Evolutionary conservation across 2,329 filamentous ascomycete species (phyloP).

Genomic region (Exophiala sp.): DNA sequence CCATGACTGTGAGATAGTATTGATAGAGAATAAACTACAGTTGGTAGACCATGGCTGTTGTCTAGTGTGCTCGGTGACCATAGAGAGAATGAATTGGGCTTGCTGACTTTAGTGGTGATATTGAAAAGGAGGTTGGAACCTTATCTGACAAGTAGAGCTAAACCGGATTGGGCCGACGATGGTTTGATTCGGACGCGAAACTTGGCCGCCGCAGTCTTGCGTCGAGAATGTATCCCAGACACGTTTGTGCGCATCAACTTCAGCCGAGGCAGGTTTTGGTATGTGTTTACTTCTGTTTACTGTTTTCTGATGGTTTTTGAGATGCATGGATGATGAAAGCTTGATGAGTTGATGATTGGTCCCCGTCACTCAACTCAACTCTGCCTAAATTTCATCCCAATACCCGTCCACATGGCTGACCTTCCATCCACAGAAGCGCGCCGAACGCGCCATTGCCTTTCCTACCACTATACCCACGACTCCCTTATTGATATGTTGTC

Average conservation of each 20-base stretch:
- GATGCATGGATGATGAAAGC: background rate
- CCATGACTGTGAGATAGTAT: too few species aligned
- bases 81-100: background rate
- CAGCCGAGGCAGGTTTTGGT: slow-evolving; percentile 19
- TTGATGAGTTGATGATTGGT: slow-evolving; percentile 3
- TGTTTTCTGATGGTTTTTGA: background rate
- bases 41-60: background rate
- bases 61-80: background rate
- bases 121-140: background rate
- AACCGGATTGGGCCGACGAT: slow-evolving; percentile 7
- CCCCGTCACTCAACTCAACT: slow-evolving; percentile 4
- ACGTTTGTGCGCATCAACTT: slow-evolving; percentile 19
- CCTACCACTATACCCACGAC: background rate
- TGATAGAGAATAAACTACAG: background rate
- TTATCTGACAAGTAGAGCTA: slow-evolving; percentile 3
- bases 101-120: background rate
- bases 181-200: slow-evolving; percentile 13
- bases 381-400: slow-evolving; percentile 6
- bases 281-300: slow-evolving; percentile 16
- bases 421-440: slow-evolving; percentile 18
- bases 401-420: slow-evolving; percentile 15
- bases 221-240: slow-evolving; percentile 20
- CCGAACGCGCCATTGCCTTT: slow-evolving; percentile 5
- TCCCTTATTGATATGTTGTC: slow-evolving; percentile 18
- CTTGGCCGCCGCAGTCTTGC: slow-evolving; percentile 11